These are phyloP conservation scores for Debaryomyces tyrocola DNA, from an alignment of 805 yeast species.

Conservation along the genomic window DNA sequence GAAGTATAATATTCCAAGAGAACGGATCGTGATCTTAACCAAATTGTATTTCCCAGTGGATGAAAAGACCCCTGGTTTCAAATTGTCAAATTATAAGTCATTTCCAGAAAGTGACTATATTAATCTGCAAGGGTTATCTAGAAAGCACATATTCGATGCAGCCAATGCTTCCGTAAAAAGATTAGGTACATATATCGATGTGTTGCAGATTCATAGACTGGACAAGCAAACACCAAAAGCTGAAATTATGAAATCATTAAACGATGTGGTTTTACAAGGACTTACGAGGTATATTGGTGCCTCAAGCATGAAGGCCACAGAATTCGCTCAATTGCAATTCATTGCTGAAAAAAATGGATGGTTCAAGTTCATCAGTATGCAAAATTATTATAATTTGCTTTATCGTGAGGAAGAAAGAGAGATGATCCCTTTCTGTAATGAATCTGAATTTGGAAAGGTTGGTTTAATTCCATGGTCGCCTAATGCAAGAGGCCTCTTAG, in stretches of 20 bases:
- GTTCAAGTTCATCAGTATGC: constrained; percentile 61
- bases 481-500: constrained; percentile 52
- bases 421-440: constrained; percentile 51
- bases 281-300: constrained; percentile 59
- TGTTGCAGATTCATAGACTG: constrained; percentile 56
- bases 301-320: constrained; percentile 55
- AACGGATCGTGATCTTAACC: constrained; percentile 18
- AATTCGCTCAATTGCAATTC: constrained; percentile 54
- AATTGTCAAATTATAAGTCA: neutral
- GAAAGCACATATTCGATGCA: constrained; percentile 51
- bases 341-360: constrained; percentile 57
- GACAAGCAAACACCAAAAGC: constrained; percentile 49
- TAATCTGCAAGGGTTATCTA: constrained; percentile 37
- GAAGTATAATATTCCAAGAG: constrained; percentile 20
- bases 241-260: constrained; percentile 48
- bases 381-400: constrained; percentile 55
- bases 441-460: constrained; percentile 43
- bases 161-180: constrained; percentile 41
- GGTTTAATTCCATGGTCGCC: constrained; percentile 67
- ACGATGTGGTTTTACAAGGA: constrained; percentile 14
- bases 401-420: constrained; percentile 69
- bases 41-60: constrained; percentile 14
- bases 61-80: neutral
- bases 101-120: constrained; percentile 9
- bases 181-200: constrained; percentile 54